A percentile compares a stretch with the other conserved stretches of the same genome.
Evolutionary conservation across 805 yeast genomes (phyloP).

Genomic region (Saccharomycopsis oosterbeekiorum): DNA sequence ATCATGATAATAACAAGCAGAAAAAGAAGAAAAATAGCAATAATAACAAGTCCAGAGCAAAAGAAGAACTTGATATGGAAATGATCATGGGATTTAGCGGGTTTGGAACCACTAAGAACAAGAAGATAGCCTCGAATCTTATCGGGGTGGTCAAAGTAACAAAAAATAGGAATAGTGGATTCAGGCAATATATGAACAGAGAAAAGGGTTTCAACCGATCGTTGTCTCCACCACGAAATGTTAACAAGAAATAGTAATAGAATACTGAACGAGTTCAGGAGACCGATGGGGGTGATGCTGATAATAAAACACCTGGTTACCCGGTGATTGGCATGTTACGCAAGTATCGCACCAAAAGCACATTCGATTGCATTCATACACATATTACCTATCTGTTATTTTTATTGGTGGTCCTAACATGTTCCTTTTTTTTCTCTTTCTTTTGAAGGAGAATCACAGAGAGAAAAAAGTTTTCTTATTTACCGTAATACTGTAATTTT

Average conservation of each 20-base stretch:
- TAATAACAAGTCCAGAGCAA: not conserved
- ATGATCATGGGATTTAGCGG: slow-evolving; percentile 50
- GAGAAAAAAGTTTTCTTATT: not conserved
- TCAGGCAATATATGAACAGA: slow-evolving; percentile 53
- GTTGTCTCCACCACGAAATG: slow-evolving; percentile 32
- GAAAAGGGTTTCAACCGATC: slow-evolving; percentile 47
- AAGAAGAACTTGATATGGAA: slow-evolving; percentile 28
- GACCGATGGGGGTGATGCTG: too few species aligned
- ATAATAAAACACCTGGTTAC: not conserved
- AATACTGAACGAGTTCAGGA: too few species aligned
- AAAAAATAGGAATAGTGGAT: slow-evolving; percentile 30
- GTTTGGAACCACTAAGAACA: slow-evolving; percentile 46
- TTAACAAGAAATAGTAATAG: not conserved
- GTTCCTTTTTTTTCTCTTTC: not conserved
- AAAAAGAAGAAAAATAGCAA: not conserved
- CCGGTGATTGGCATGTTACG: not conserved
- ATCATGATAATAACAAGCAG: not conserved
- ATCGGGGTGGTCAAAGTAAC: slow-evolving; percentile 34
- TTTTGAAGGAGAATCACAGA: not conserved
- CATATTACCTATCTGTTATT: not conserved
- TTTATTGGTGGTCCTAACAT: not conserved
- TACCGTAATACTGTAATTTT: not conserved
- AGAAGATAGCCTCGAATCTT: slow-evolving; percentile 41
- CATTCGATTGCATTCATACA: not conserved
- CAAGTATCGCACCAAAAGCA: not conserved